These are phyloP conservation scores for Chlamydomonas sp. DNA, from an alignment of 139 green algal species.

Conservation along the genomic window DNA sequence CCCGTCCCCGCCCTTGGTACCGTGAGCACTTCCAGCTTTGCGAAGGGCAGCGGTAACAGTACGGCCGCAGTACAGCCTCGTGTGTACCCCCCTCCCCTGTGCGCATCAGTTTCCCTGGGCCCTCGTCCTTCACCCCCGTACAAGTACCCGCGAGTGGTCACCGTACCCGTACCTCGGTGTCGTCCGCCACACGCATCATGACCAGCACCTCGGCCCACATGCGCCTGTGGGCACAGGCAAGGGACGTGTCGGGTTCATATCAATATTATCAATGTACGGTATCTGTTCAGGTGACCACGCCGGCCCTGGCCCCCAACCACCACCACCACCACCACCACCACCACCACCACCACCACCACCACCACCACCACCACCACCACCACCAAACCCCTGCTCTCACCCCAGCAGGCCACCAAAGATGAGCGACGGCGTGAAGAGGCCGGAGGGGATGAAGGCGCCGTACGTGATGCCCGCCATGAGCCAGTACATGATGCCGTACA, in stretches of 20 bases:
- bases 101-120: too few relatives aligned
- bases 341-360: neutral
- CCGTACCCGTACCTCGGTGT: neutral
- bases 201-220: conserved; percentile 60
- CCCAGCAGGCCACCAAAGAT: conserved; percentile 68
- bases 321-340: neutral
- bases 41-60: too few relatives aligned
- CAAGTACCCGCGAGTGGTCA: too few relatives aligned
- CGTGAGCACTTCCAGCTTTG: too few relatives aligned
- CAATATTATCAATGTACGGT: neutral
- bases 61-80: too few relatives aligned
- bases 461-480: conserved; percentile 67
- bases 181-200: conserved; percentile 29
- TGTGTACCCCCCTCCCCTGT: too few relatives aligned
- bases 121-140: too few relatives aligned
- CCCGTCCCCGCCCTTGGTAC: too few relatives aligned
- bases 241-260: neutral
- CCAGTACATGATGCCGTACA: conserved; percentile 61
- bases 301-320: neutral
- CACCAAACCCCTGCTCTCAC: neutral
- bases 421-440: conserved; percentile 68
- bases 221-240: conserved; percentile 33
- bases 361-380: neutral
- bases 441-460: conserved; percentile 69
- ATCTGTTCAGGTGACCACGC: neutral